Evolutionary conservation across 768 basidiomycete genomes (phyloP).

Genomic region (Amanita rimosa): DNA sequence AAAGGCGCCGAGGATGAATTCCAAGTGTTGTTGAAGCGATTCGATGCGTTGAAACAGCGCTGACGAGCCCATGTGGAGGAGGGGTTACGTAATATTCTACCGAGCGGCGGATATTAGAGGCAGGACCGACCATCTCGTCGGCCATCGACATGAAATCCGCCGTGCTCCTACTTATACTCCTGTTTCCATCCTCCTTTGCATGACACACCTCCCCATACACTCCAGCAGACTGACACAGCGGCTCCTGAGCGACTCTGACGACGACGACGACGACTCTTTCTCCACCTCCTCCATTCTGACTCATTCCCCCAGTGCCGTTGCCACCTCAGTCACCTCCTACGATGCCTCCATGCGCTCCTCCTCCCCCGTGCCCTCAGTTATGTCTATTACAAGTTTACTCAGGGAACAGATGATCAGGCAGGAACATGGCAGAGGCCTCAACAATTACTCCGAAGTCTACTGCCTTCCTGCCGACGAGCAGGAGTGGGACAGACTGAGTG

Average conservation of each 20-base stretch:
- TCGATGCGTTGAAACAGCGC: conserved; percentile 80
- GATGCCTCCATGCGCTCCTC: conserved; percentile 49
- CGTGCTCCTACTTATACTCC: neutral
- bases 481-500: conserved; percentile 60
- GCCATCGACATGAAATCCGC: conserved; percentile 1
- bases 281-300: conserved; percentile 29
- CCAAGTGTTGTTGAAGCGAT: conserved; percentile 64
- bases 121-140: neutral
- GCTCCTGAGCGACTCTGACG: conserved; percentile 8
- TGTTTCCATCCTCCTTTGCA: neutral
- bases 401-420: conserved; percentile 46
- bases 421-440: conserved; percentile 60
- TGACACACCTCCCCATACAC: neutral
- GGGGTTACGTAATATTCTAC: neutral
- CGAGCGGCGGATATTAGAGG: neutral
- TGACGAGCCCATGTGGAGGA: conserved; percentile 16
- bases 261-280: conserved; percentile 34
- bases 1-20: conserved; percentile 46
- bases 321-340: conserved; percentile 43
- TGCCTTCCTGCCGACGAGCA: conserved; percentile 71
- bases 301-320: conserved; percentile 24
- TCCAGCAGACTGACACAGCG: neutral
- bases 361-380: conserved; percentile 60
- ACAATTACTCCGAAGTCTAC: conserved; percentile 74
- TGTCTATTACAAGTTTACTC: conserved; percentile 56